Conservation (phyloP, 2,329 filamentous ascomycete genomes). For the Paraphaeosphaeria minitans region DNA sequence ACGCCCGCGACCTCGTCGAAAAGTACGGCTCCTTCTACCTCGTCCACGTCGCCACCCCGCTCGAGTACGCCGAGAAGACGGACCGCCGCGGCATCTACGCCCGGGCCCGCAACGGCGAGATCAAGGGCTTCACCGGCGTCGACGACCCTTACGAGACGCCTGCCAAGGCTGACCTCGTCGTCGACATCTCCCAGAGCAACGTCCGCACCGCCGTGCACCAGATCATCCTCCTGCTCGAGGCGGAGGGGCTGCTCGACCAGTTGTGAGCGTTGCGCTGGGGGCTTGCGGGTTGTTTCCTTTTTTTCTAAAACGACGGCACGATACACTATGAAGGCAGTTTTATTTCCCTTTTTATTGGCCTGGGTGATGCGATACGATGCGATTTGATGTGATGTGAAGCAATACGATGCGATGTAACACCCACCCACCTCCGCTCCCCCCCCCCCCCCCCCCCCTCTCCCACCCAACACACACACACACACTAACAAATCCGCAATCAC, state of each 20-base stretch:
- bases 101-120: slow-evolving; percentile 82
- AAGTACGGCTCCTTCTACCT: slow-evolving; percentile 93
- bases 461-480: no score
- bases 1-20: slow-evolving; percentile 83
- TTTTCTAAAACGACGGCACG: background rate
- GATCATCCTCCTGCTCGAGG: slow-evolving; percentile 92
- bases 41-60: slow-evolving; percentile 88
- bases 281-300: background rate
- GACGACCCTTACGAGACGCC: slow-evolving; percentile 96
- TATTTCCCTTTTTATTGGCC: background rate
- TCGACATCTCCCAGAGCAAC: slow-evolving; percentile 83
- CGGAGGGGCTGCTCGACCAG: slow-evolving; percentile 79
- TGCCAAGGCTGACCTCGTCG: slow-evolving; percentile 77
- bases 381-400: no score
- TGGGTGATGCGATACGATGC: background rate
- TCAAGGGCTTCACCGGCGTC: slow-evolving; percentile 97
- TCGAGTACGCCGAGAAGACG: slow-evolving; percentile 93
- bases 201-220: slow-evolving; percentile 95
- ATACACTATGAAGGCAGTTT: background rate
- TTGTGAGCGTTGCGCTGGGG: slow-evolving; percentile 24
- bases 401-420: no score
- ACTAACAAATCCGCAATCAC: no score
- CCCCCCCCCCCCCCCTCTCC: no score
- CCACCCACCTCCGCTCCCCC: no score
- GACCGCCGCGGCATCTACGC: slow-evolving; percentile 91